These are phyloP conservation scores for Populus tremula DNA, from an alignment of 345 rosid genomes.

Conservation along the genomic window DNA sequence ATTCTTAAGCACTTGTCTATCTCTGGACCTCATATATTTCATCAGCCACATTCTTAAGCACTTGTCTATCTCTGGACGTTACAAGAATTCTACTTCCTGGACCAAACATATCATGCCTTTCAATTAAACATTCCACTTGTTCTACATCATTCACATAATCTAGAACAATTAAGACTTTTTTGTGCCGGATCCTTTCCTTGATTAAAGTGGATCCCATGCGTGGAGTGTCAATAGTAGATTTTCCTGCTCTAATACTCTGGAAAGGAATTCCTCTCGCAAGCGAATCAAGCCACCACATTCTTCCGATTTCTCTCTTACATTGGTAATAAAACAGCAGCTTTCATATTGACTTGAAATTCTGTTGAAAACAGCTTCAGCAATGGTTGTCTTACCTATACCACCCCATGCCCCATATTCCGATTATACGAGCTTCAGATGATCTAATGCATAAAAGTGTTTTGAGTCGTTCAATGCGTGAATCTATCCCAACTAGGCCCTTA, in stretches of 20 bases:
- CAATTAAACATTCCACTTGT: conserved; percentile 3
- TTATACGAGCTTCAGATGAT: not conserved
- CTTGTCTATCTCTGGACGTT: conserved; percentile 14
- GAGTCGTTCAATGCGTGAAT: not conserved
- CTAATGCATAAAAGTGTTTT: too few species aligned
- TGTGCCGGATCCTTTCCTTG: not conserved
- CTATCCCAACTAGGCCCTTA: not conserved
- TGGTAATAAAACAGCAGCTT: not conserved
- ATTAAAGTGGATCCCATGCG: too few species aligned
- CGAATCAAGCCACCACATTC: not conserved
- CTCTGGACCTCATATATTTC: not conserved
- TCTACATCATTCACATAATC: not conserved
- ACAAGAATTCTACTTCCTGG: conserved; percentile 10
- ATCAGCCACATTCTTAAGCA: conserved; percentile 2
- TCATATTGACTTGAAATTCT: not conserved
- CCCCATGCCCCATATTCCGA: conserved; percentile 3
- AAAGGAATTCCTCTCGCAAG: not conserved
- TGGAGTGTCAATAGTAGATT: not conserved
- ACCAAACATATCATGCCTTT: not conserved
- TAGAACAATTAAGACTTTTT: conserved; percentile 7
- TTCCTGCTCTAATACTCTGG: not conserved
- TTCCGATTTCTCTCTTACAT: not conserved
- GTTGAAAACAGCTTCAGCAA: not conserved
- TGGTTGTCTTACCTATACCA: not conserved
- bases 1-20: too few species aligned